Base-by-base conservation (phyloP, 495 filamentous ascomycete species). In the Aspergillus diversus region DNA sequence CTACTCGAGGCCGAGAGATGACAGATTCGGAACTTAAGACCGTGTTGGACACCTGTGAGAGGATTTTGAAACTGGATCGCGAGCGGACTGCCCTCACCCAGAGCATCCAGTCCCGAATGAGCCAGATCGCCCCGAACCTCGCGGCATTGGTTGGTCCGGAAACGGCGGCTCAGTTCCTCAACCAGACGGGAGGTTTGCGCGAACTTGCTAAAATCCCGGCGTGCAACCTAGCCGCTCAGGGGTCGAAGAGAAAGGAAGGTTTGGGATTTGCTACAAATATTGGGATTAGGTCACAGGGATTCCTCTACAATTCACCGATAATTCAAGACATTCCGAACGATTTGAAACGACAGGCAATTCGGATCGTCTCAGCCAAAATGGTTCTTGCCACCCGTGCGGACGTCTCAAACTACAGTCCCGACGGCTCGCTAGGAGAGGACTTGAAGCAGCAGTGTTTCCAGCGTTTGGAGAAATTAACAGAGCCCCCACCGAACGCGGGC, bases 41-140 rank as follows among this genome's bases (percentile, higher is more conserved):
- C 33, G 89, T 97, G 31, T 76, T 90, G 33, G 83, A 85, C 57
- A 93, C 92, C 8, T 97, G 94, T 76, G 84, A 92, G 63, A 94
- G 92, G 86, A 91, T 92, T 43, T 80, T 97, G 43, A 85, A 86
- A 59, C 88, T 99, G 15, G 93, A 98, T 68, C 86, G 84, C 51
- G 94, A 94, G 51, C 96, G 97, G 73, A 89, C 85, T 59, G 90
- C 86, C 35, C 86, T 98, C 52, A 97, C 93, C 4, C 89, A 95
- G 67, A 98, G 94, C 69, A 94, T 97, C n/a, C 89, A 97, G 77
- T 97, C 93, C 37, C 92, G 95, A 63, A 97, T 99, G 91, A 94
- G 87, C 66, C 83, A 96, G 51, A 97, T 97, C 69, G 95, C 96
- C 11, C 95, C 95, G 8, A 99, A 99, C 67, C 80, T 97, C 39